phyloP scores from a whole-genome alignment of 768 basidiomycete species.

The Leccinum incarnatum region DNA sequence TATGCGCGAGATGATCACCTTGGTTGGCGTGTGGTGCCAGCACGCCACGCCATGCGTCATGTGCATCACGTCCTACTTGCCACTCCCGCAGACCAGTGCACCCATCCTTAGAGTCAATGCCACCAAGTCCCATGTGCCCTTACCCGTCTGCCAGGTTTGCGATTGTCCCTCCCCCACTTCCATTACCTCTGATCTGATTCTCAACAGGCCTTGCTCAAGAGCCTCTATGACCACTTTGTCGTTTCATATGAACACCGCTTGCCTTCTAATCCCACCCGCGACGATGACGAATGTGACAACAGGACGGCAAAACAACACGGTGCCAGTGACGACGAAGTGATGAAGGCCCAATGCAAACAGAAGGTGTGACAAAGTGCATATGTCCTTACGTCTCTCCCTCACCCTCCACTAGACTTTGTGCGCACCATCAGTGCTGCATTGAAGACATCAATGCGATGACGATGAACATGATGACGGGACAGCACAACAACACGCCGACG shows the following conservation, averaged over 20 bases:
- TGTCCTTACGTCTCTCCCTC: too few species aligned
- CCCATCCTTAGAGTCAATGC: slow-evolving; percentile 67
- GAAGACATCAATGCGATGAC: too few species aligned
- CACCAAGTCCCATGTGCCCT: slow-evolving; percentile 65
- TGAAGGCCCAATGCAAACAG: too few species aligned
- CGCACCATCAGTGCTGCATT: too few species aligned
- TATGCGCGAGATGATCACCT: slow-evolving; percentile 22
- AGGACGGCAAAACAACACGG: too few species aligned
- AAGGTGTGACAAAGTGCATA: too few species aligned
- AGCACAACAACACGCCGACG: too few species aligned
- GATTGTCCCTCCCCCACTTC: slow-evolving; percentile 5
- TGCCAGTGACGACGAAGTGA: too few species aligned
- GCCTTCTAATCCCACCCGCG: slow-evolving; percentile 43
- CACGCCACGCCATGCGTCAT: slow-evolving; percentile 19
- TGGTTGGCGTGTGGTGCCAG: too few species aligned
- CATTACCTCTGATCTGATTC: neutral
- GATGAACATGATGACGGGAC: too few species aligned
- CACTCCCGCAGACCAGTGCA: slow-evolving; percentile 45
- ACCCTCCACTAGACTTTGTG: too few species aligned
- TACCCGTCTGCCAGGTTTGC: slow-evolving; percentile 71
- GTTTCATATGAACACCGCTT: slow-evolving; percentile 62
- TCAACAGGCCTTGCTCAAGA: slow-evolving; percentile 74
- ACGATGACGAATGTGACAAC: too few species aligned
- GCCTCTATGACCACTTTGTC: slow-evolving; percentile 68
- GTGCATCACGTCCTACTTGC: neutral